Percentiles rank a stretch among this genome's conserved stretches.
Conservation (phyloP, 192 early-diverging fungal genomes). For the Powellomyces hirtus region DNA sequence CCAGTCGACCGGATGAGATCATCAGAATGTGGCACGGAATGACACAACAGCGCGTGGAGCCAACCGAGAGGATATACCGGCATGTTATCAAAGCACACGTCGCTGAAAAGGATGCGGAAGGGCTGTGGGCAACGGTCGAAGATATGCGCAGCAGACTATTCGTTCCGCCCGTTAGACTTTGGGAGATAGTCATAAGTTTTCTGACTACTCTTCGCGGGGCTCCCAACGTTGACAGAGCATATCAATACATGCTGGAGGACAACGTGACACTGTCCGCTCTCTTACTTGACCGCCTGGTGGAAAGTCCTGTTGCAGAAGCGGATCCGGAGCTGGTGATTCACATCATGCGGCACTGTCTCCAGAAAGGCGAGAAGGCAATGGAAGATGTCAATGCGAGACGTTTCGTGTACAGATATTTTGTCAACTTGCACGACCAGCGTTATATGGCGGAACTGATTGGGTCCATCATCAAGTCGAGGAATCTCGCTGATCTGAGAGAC, state of each 20-base stretch:
- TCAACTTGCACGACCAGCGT: neutral
- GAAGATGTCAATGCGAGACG: too few relatives aligned
- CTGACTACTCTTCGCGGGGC: neutral
- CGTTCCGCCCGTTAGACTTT: neutral
- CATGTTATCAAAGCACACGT: neutral
- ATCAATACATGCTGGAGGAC: neutral
- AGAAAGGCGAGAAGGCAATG: neutral
- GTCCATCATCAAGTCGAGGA: neutral
- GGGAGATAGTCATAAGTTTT: neutral
- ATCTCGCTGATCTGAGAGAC: neutral
- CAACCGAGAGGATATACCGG: neutral
- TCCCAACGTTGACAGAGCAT: neutral
- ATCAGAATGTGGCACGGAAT: slow-evolving; percentile 1
- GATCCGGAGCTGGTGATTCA: neutral
- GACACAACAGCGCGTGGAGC: neutral
- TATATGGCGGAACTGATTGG: neutral
- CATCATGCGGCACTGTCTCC: neutral
- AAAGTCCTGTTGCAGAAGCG: neutral
- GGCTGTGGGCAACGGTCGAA: neutral
- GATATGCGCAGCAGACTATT: neutral
- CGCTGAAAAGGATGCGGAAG: neutral
- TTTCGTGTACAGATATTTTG: too few relatives aligned
- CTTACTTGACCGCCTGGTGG: neutral
- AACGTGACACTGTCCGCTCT: neutral
- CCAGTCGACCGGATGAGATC: slow-evolving; percentile 11